phyloP scores from a whole-genome alignment of 2,329 filamentous ascomycete species.

The Penicillium sp. region DNA sequence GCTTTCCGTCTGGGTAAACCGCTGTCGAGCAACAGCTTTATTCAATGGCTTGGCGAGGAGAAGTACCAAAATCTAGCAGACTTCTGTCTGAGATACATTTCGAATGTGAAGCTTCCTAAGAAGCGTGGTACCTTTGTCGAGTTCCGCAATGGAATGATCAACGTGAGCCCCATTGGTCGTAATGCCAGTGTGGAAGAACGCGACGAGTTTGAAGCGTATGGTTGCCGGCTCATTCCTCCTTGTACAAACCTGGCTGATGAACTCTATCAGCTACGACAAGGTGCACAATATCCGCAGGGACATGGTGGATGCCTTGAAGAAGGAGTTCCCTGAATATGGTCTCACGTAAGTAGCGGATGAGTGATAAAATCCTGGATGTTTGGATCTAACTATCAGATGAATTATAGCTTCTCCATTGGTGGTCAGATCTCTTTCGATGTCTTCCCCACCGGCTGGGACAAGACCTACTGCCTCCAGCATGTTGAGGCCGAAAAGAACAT shows the following conservation, averaged over 20 bases:
- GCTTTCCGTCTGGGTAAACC: conserved; percentile 76
- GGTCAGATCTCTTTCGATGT: conserved; percentile 98
- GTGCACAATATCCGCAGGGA: conserved; percentile 67
- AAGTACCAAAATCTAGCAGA: conserved; percentile 59
- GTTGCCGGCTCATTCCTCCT: conserved; percentile 3
- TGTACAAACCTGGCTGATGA: conserved; percentile 8
- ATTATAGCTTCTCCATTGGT: conserved; percentile 75
- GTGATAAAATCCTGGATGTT: conserved; percentile 1
- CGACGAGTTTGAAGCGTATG: conserved; percentile 64
- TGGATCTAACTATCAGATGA: conserved; percentile 6
- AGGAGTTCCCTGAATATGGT: conserved; percentile 75
- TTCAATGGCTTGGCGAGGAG: conserved; percentile 81
- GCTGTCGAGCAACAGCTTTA: conserved; percentile 77
- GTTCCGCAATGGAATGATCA: conserved; percentile 62
- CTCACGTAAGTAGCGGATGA: conserved; percentile 60
- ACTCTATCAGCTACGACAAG: conserved; percentile 59
- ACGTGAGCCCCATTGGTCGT: conserved; percentile 60
- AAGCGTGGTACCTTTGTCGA: conserved; percentile 64
- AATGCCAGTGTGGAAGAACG: conserved; percentile 79
- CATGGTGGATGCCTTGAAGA: conserved; percentile 69
- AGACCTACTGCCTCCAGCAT: conserved; percentile 91
- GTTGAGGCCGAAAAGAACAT: conserved; percentile 75
- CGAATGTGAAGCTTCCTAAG: conserved; percentile 55
- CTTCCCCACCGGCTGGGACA: conserved; percentile 96
- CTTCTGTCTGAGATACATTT: conserved; percentile 56